Evolutionary conservation across 495 filamentous ascomycete genomes (phyloP).

Genomic region (Tricharina praecox): DNA sequence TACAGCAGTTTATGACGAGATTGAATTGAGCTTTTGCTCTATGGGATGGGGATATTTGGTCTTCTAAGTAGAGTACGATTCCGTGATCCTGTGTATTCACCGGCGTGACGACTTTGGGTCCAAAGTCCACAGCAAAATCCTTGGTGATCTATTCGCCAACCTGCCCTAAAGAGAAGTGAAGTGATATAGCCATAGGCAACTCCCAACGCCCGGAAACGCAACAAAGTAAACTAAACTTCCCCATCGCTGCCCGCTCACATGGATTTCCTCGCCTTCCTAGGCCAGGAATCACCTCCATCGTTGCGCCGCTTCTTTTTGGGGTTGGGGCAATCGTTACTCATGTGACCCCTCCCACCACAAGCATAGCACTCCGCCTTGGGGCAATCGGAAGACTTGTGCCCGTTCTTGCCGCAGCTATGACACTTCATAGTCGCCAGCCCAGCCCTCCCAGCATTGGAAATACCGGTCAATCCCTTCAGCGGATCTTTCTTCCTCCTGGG

Average conservation of each 20-base stretch:
- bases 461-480: constrained; percentile 13
- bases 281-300: not conserved
- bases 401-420: constrained; percentile 8
- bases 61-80: too few relatives aligned
- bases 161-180: too few relatives aligned
- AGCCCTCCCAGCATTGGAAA: constrained; percentile 12
- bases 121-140: too few relatives aligned
- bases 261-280: not conserved
- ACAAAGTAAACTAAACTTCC: too few relatives aligned
- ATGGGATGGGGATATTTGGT: too few relatives aligned
- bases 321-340: constrained; percentile 29
- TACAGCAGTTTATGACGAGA: too few relatives aligned
- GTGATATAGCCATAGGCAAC: too few relatives aligned
- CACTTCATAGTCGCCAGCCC: constrained; percentile 8
- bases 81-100: too few relatives aligned
- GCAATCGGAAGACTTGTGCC: constrained; percentile 13
- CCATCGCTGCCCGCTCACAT: constrained; percentile 3
- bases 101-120: too few relatives aligned
- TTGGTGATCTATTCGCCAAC: too few relatives aligned
- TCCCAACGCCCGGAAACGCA: not conserved
- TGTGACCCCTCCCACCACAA: constrained; percentile 32
- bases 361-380: constrained; percentile 26
- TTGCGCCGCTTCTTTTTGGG: constrained; percentile 9
- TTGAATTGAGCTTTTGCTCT: too few relatives aligned
- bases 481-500: constrained; percentile 1